Conservation (phyloP, 1,284 basidiomycete genomes). For the Malassezia pachydermatis region DNA sequence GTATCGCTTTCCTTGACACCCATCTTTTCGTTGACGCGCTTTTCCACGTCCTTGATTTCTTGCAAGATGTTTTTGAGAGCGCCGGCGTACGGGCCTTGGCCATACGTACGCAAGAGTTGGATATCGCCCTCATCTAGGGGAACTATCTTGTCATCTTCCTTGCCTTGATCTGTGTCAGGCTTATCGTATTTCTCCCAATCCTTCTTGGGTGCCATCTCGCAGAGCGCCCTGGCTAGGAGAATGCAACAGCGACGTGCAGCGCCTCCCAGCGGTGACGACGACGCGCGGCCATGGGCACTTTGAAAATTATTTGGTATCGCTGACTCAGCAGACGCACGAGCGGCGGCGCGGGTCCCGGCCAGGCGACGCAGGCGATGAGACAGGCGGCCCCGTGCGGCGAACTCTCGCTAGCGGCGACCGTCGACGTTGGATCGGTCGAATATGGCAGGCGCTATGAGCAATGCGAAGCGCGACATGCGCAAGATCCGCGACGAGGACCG, state of each 20-base stretch:
- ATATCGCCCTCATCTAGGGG: slow-evolving; percentile 97
- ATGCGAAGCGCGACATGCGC: slow-evolving; percentile 42
- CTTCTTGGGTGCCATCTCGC: slow-evolving; percentile 41
- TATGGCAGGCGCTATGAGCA: slow-evolving; percentile 29
- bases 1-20: slow-evolving; percentile 98
- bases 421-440: neutral
- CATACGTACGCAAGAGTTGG: slow-evolving; percentile 97
- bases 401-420: neutral
- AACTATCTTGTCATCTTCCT: slow-evolving; percentile 48
- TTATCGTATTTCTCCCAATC: slow-evolving; percentile 49
- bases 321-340: slow-evolving; percentile 11
- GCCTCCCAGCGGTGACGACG: too few relatives aligned
- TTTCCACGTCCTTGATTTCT: slow-evolving; percentile 93
- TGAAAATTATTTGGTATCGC: too few relatives aligned
- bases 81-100: slow-evolving; percentile 91
- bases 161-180: slow-evolving; percentile 31
- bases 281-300: too few relatives aligned
- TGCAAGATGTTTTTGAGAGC: slow-evolving; percentile 78
- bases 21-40: slow-evolving; percentile 92
- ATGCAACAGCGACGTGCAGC: too few relatives aligned
- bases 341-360: slow-evolving; percentile 2
- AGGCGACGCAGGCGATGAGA: neutral
- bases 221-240: neutral
- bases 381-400: neutral
- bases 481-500: slow-evolving; percentile 47